A percentile compares a stretch with the other conserved stretches of the same genome.
These are phyloP conservation scores for Pichia sp. DNA, from an alignment of 1,139 yeast species.

Conservation along the genomic window DNA sequence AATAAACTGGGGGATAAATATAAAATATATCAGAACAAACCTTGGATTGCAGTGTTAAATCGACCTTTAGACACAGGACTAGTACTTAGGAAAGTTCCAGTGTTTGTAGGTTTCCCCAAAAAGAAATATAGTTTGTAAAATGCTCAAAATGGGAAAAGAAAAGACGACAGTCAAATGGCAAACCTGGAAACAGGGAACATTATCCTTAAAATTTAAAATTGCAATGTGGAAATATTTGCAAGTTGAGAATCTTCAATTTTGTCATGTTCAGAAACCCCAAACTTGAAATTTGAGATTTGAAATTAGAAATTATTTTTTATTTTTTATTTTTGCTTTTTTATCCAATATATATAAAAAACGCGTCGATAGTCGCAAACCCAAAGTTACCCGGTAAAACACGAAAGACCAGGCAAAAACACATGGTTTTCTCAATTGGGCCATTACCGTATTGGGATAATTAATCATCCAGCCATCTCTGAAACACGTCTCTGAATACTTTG, in stretches of 20 bases:
- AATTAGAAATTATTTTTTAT: background rate
- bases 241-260: background rate
- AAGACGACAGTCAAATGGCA: background rate
- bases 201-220: background rate
- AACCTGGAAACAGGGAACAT: background rate
- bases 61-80: background rate
- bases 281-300: background rate
- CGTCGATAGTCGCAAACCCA: background rate
- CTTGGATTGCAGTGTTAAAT: background rate
- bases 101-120: background rate
- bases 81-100: background rate
- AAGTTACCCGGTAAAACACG: background rate
- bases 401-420: background rate
- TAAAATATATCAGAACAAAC: background rate
- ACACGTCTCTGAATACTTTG: background rate
- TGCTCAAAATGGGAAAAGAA: background rate
- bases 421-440: background rate
- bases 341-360: too few species aligned
- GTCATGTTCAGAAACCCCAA: background rate
- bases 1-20: background rate
- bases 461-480: slow-evolving; percentile 1
- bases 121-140: background rate
- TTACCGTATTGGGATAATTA: slow-evolving; percentile 1
- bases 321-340: background rate
- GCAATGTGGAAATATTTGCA: background rate